A percentile compares a stretch with the other conserved stretches of the same genome.
These are phyloP conservation scores for Fragilaria crotonensis DNA, from an alignment of 108 stramenopile species.

Conservation along the genomic window DNA sequence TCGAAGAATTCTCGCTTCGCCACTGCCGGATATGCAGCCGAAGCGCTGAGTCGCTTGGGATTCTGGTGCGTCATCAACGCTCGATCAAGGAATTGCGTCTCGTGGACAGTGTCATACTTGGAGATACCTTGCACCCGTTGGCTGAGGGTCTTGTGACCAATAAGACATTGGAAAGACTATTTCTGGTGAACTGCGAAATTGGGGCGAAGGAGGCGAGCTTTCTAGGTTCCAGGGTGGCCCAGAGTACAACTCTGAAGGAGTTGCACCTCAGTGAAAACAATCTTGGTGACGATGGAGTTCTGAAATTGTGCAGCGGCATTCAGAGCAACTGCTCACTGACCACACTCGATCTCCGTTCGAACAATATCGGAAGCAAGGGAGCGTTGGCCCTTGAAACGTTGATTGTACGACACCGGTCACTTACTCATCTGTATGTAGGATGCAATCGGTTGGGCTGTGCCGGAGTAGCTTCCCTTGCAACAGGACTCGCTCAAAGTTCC, in stretches of 20 bases:
- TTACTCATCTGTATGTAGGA: neutral
- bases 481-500: neutral
- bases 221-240: conserved; percentile 1
- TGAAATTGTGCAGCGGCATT: neutral
- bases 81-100: conserved; percentile 13
- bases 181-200: conserved; percentile 11
- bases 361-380: neutral
- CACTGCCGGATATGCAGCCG: conserved; percentile 9
- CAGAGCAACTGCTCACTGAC: neutral
- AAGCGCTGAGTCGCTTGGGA: conserved; percentile 2
- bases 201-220: neutral
- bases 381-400: conserved; percentile 5
- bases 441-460: conserved; percentile 7
- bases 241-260: conserved; percentile 3
- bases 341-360: conserved; percentile 7
- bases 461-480: neutral
- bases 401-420: neutral
- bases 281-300: conserved; percentile 14
- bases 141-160: neutral
- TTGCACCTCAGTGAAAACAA: conserved; percentile 12
- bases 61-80: neutral
- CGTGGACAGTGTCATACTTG: conserved; percentile 11
- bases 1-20: conserved; percentile 16
- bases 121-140: neutral
- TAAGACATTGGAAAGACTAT: neutral